phyloP scores from a whole-genome alignment of 345 rosid genomes.

The Sisymbrium irio region DNA sequence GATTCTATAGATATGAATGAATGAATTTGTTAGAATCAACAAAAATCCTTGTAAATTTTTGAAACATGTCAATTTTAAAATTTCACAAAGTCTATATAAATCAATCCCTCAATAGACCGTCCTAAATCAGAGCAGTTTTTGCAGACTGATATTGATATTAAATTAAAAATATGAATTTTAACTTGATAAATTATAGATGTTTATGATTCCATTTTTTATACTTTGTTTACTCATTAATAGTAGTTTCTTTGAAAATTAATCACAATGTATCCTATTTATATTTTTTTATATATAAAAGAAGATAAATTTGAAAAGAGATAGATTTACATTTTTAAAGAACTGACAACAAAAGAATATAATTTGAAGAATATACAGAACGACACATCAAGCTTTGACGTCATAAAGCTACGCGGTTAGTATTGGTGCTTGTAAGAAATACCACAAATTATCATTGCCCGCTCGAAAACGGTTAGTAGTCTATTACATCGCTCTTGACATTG shows the following conservation, averaged over 20 bases:
- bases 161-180: neutral
- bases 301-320: too few relatives aligned
- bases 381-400: neutral
- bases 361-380: neutral
- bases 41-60: too few relatives aligned
- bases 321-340: neutral
- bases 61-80: too few relatives aligned
- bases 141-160: neutral
- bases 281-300: neutral
- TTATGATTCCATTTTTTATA: neutral
- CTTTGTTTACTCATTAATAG: neutral
- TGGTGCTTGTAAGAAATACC: neutral
- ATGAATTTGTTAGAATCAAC: too few relatives aligned
- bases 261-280: neutral
- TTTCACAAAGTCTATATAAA: too few relatives aligned
- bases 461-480: neutral
- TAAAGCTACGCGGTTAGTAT: neutral
- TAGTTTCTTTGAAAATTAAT: neutral
- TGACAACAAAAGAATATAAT: too few relatives aligned
- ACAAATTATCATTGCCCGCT: neutral
- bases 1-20: too few relatives aligned
- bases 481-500: neutral
- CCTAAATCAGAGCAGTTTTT: neutral
- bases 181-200: neutral
- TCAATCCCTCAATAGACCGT: too few relatives aligned